A percentile compares a stretch with the other conserved stretches of the same genome.
phyloP scores from a whole-genome alignment of 2,329 filamentous ascomycete species.

The Penicillium sp. region DNA sequence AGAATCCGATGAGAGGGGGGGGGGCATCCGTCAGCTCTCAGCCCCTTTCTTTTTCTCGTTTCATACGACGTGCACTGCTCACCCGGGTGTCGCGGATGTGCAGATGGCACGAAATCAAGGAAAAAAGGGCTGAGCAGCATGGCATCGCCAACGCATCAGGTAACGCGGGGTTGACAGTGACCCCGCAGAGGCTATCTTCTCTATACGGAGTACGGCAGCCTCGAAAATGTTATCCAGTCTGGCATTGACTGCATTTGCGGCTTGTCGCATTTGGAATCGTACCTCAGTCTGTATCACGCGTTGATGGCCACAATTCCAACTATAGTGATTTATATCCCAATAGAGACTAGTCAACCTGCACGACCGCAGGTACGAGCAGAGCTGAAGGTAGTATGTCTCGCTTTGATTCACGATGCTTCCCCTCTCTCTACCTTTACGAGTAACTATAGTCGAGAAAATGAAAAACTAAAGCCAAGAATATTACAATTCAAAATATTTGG shows the following conservation, averaged over 20 bases:
- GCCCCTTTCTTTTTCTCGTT: neutral
- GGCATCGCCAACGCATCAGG: conserved; percentile 31
- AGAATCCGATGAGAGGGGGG: conserved; percentile 11
- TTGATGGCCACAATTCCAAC: conserved; percentile 3
- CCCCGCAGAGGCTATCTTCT: conserved; percentile 23
- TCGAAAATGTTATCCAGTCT: neutral
- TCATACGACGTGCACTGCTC: conserved; percentile 4
- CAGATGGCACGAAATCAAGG: conserved; percentile 22
- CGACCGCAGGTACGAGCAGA: conserved; percentile 23
- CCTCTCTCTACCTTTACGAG: neutral
- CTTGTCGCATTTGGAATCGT: conserved; percentile 1
- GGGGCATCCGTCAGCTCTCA: neutral
- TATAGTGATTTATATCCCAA: neutral
- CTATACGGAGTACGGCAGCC: neutral
- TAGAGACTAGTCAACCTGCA: conserved; percentile 10
- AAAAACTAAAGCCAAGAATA: neutral
- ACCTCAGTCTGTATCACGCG: conserved; percentile 11
- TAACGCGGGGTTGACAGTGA: conserved; percentile 27
- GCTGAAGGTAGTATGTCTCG: conserved; percentile 5
- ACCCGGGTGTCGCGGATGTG: conserved; percentile 21
- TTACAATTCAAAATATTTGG: neutral
- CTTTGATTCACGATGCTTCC: neutral
- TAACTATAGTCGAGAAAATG: neutral
- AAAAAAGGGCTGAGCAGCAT: conserved; percentile 24
- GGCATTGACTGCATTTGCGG: conserved; percentile 4